A percentile compares a stretch with the other conserved stretches of the same genome.
Conservation (phyloP, 345 rosid species). For the Lagerstroemia speciosa region DNA sequence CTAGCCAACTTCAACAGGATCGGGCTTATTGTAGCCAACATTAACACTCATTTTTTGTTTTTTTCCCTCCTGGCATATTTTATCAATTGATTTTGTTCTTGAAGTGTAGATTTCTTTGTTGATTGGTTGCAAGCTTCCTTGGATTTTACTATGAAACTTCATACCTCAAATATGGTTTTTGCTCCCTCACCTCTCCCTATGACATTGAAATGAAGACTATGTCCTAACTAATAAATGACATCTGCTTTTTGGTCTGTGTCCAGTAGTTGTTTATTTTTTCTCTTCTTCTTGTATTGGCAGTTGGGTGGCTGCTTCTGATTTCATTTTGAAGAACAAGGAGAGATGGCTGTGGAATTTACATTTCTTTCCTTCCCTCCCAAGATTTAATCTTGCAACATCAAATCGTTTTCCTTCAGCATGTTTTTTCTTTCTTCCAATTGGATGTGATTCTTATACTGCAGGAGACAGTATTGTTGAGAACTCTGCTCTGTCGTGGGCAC, state of each 20-base stretch:
- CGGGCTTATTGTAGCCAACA: no score
- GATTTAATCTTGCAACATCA: neutral
- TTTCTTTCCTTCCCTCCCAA: neutral
- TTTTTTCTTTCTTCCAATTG: neutral
- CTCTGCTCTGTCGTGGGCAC: neutral
- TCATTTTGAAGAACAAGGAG: conserved; percentile 10
- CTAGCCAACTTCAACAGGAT: neutral
- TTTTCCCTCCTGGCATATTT: neutral
- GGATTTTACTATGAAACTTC: neutral
- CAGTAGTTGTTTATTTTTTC: neutral
- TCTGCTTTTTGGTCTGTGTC: neutral
- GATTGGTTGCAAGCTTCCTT: neutral
- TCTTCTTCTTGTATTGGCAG: conserved; percentile 24
- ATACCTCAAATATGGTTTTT: neutral
- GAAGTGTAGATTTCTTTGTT: neutral
- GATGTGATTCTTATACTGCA: neutral
- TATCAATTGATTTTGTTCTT: neutral
- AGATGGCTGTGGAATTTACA: conserved; percentile 8
- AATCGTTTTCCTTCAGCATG: neutral
- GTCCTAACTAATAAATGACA: neutral
- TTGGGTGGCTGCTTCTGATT: conserved; percentile 68
- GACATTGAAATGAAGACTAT: neutral
- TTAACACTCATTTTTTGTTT: no score
- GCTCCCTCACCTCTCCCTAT: neutral
- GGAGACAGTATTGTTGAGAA: neutral